phyloP scores from a whole-genome alignment of 2,329 filamentous ascomycete genomes.

The Coleophoma eucalyptorum region DNA sequence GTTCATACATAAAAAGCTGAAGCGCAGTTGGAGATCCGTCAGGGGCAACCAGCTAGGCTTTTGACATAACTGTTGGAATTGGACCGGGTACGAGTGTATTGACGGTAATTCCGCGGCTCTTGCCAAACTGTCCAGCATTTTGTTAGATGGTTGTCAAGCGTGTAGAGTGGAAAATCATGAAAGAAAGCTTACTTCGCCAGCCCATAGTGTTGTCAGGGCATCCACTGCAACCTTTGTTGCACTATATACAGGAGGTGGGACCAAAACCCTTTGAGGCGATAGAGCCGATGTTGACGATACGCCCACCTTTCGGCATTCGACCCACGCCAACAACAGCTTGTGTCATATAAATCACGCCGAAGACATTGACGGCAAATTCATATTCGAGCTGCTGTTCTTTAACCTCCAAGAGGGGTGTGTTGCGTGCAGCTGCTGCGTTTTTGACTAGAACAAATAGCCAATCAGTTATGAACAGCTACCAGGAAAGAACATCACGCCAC shows the following conservation, averaged over 20 bases:
- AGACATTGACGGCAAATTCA: constrained; percentile 29
- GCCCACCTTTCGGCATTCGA: constrained; percentile 32
- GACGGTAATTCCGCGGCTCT: constrained; percentile 43
- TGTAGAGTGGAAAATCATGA: neutral
- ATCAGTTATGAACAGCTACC: constrained; percentile 1
- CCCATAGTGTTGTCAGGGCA: constrained; percentile 61
- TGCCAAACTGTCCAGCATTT: constrained; percentile 9
- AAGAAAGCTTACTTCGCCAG: constrained; percentile 46
- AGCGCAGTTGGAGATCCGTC: constrained; percentile 18
- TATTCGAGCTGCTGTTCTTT: constrained; percentile 22
- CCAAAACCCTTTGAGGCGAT: constrained; percentile 50
- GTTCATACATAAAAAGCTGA: constrained; percentile 16
- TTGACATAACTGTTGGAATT: constrained; percentile 42
- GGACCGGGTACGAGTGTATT: constrained; percentile 62
- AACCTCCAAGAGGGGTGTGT: constrained; percentile 16
- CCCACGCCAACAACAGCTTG: constrained; percentile 21
- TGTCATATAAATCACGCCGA: constrained; percentile 28
- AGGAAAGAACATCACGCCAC: neutral
- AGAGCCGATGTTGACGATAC: constrained; percentile 56
- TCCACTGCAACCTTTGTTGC: constrained; percentile 63
- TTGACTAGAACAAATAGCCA: constrained; percentile 27
- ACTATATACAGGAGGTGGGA: constrained; percentile 53
- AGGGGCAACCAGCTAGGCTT: constrained; percentile 13
- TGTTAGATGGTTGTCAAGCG: constrained; percentile 2
- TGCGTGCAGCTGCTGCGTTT: constrained; percentile 29